Evolutionary conservation across 2,329 filamentous ascomycete genomes (phyloP).

Genomic region (Lecanosticta acicola): DNA sequence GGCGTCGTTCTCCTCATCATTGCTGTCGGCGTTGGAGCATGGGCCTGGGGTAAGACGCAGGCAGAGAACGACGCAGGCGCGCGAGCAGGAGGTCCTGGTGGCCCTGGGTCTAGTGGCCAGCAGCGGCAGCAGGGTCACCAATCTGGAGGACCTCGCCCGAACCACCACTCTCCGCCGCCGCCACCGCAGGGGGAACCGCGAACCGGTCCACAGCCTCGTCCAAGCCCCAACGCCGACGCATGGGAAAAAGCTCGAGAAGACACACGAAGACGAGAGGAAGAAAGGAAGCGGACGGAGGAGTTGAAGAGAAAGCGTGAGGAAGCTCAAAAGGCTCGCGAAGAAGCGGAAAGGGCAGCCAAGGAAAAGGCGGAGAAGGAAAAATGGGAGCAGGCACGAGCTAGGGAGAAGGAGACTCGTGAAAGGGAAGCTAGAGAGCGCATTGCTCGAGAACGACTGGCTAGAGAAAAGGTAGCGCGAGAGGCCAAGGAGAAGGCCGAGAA

Average conservation of each 20-base stretch:
- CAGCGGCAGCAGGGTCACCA: slow-evolving; percentile 25
- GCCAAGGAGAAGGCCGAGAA: slow-evolving; percentile 33
- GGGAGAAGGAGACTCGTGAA: slow-evolving; percentile 46
- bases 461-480: slow-evolving; percentile 37
- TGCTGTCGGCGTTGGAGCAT: slow-evolving; percentile 69
- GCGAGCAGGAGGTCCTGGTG: slow-evolving; percentile 28
- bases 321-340: slow-evolving; percentile 47
- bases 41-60: slow-evolving; percentile 66
- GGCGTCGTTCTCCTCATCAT: slow-evolving; percentile 67
- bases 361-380: slow-evolving; percentile 47
- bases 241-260: slow-evolving; percentile 69
- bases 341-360: slow-evolving; percentile 41
- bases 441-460: slow-evolving; percentile 33
- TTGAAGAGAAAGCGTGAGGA: slow-evolving; percentile 55
- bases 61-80: slow-evolving; percentile 38
- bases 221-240: slow-evolving; percentile 26
- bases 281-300: slow-evolving; percentile 53
- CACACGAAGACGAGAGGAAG: slow-evolving; percentile 57
- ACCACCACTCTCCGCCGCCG: slow-evolving; percentile 16
- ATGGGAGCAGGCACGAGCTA: slow-evolving; percentile 46
- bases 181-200: slow-evolving; percentile 19
- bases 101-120: slow-evolving; percentile 29
- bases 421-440: slow-evolving; percentile 44
- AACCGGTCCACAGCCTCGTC: slow-evolving; percentile 20
- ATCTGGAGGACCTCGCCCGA: slow-evolving; percentile 22